A percentile compares a stretch with the other conserved stretches of the same genome.
Conservation (phyloP, 2,329 filamentous ascomycete genomes). For the Harringtonia aguacate region DNA sequence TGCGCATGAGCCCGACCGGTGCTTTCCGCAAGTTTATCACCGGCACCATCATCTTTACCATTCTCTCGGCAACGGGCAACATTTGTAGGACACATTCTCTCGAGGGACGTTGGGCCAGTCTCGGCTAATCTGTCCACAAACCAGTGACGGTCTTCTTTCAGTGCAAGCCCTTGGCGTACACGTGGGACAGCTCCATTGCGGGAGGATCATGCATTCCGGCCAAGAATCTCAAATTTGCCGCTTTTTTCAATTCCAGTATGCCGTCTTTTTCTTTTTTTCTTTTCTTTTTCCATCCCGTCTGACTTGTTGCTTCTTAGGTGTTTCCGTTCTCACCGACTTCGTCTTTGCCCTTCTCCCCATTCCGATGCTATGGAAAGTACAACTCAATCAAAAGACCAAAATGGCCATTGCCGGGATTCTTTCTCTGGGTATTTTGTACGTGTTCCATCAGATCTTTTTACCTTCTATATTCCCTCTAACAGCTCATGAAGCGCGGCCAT, state of each 20-base stretch:
- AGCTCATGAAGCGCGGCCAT: constrained; percentile 10
- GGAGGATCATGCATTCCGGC: constrained; percentile 15
- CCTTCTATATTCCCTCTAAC: background rate
- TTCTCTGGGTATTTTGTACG: constrained; percentile 16
- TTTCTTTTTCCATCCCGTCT: constrained; percentile 8
- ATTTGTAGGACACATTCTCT: constrained; percentile 9
- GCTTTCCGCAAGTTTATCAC: constrained; percentile 13
- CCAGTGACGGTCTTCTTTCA: constrained; percentile 17
- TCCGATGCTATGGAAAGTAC: constrained; percentile 18
- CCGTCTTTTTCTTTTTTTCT: too few species aligned
- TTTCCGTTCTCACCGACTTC: constrained; percentile 17
- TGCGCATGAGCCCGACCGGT: constrained; percentile 15
- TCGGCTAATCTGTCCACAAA: too few species aligned
- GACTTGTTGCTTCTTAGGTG: too few species aligned
- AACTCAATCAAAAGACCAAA: constrained; percentile 18
- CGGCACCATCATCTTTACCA: constrained; percentile 15
- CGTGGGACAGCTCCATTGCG: constrained; percentile 12
- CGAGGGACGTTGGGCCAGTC: background rate
- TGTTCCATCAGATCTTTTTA: background rate
- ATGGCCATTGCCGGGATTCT: constrained; percentile 15
- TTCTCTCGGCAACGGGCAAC: constrained; percentile 15
- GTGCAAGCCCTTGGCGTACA: constrained; percentile 14
- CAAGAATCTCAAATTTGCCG: constrained; percentile 15
- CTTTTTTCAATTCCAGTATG: constrained; percentile 11
- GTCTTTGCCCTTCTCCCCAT: constrained; percentile 18